phyloP scores from a whole-genome alignment of 768 basidiomycete genomes.

The Leccinum truebloodii region DNA sequence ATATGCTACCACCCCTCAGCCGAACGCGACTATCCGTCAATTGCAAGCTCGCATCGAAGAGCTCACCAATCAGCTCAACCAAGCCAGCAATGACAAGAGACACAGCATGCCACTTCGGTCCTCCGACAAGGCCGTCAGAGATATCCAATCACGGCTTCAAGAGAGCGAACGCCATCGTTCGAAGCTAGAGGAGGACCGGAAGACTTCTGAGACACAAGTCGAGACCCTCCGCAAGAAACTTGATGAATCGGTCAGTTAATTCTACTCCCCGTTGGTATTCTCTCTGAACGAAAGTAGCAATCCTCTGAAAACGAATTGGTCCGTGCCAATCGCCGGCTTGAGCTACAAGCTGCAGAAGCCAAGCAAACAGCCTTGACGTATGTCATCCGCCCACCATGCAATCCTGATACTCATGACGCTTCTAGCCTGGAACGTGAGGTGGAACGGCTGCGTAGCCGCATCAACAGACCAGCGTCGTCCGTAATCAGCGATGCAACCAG shows the following conservation, averaged over 20 bases:
- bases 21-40: constrained; percentile 54
- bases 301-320: constrained; percentile 67
- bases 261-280: not conserved
- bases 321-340: constrained; percentile 71
- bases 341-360: constrained; percentile 73
- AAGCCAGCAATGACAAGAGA: constrained; percentile 43
- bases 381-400: constrained; percentile 23
- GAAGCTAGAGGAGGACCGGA: constrained; percentile 67
- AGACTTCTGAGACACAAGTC: constrained; percentile 59
- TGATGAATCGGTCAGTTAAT: constrained; percentile 57
- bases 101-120: constrained; percentile 37
- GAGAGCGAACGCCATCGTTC: constrained; percentile 64
- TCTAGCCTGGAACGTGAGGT: constrained; percentile 63
- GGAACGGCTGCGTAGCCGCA: constrained; percentile 65
- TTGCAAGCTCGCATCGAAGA: constrained; percentile 75
- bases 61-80: constrained; percentile 48
- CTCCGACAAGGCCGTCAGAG: constrained; percentile 50
- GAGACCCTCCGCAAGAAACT: constrained; percentile 55
- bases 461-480: constrained; percentile 56
- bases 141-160: constrained; percentile 52
- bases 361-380: constrained; percentile 71
- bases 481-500: constrained; percentile 26
- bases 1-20: constrained; percentile 62
- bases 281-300: constrained; percentile 48
- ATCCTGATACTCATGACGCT: constrained; percentile 6